A percentile compares a stretch with the other conserved stretches of the same genome.
Conservation (phyloP, 352 stramenopile genomes). For the Albugo laibachii region DNA sequence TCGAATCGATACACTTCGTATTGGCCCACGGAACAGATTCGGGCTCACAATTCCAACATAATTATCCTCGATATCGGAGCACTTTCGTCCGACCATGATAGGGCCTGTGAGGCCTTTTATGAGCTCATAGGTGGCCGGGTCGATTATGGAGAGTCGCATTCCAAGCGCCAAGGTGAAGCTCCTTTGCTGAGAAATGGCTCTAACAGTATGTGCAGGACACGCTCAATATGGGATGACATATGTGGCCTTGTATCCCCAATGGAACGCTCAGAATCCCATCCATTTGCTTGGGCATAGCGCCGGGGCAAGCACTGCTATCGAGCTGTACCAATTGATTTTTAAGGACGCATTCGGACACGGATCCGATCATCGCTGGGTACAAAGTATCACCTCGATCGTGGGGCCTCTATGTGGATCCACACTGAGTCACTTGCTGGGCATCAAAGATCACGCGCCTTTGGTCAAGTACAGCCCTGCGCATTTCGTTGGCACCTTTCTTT, state of each 20-base stretch:
- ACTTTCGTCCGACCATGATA: slow-evolving; percentile 8
- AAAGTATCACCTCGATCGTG: slow-evolving; percentile 4
- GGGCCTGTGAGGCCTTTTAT: slow-evolving; percentile 10
- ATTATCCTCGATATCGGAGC: slow-evolving; percentile 6
- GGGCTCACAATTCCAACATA: slow-evolving; percentile 6
- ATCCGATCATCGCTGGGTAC: slow-evolving; percentile 3
- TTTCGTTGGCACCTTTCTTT: slow-evolving; percentile 5
- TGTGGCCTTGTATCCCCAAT: slow-evolving; percentile 6
- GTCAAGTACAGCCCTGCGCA: slow-evolving; percentile 2
- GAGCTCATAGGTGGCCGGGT: slow-evolving; percentile 7
- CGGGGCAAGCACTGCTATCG: slow-evolving; percentile 4
- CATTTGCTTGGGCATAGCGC: slow-evolving; percentile 6
- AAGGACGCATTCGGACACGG: slow-evolving; percentile 3
- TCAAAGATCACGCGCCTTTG: background rate
- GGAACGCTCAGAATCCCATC: slow-evolving; percentile 3
- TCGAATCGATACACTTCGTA: slow-evolving; percentile 10
- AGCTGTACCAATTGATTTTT: slow-evolving; percentile 6
- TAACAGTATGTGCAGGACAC: background rate
- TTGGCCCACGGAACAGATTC: slow-evolving; percentile 3
- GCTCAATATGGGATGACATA: slow-evolving; percentile 2
- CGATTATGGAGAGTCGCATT: slow-evolving; percentile 8
- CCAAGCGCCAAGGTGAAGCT: slow-evolving; percentile 1
- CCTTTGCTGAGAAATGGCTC: background rate
- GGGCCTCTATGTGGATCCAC: slow-evolving; percentile 3
- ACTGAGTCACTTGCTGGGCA: background rate